Percentiles rank a stretch among this genome's conserved stretches.
These are phyloP conservation scores for Phlebiopsis gigantea DNA, from an alignment of 768 basidiomycete species.

Conservation along the genomic window DNA sequence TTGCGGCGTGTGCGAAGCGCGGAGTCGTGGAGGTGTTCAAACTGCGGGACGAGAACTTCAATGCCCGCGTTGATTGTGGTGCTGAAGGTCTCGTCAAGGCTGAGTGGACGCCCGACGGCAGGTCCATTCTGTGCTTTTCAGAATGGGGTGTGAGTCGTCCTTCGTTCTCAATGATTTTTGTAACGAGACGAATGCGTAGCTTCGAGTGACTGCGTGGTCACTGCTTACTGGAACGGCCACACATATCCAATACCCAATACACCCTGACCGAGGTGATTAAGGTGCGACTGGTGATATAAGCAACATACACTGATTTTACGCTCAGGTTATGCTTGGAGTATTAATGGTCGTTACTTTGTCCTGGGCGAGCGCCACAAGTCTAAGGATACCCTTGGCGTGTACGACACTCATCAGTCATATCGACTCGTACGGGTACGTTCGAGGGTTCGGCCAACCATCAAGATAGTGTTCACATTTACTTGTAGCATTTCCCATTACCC, in stretches of 20 bases:
- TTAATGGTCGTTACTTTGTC: slow-evolving; percentile 79
- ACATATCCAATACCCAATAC: slow-evolving; percentile 81
- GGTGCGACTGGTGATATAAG: too few species aligned
- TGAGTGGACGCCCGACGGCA: slow-evolving; percentile 88
- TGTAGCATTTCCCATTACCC: slow-evolving; percentile 78
- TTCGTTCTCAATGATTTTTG: not conserved
- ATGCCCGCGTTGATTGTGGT: slow-evolving; percentile 71
- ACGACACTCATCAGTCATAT: slow-evolving; percentile 68
- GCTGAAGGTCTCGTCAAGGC: slow-evolving; percentile 82
- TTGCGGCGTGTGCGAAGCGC: slow-evolving; percentile 71
- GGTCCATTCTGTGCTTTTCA: slow-evolving; percentile 82
- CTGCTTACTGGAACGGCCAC: slow-evolving; percentile 68
- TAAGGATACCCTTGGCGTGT: slow-evolving; percentile 81
- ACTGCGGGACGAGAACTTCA: slow-evolving; percentile 75
- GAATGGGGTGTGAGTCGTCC: slow-evolving; percentile 81
- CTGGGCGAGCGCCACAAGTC: slow-evolving; percentile 88
- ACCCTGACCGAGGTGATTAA: slow-evolving; percentile 69
- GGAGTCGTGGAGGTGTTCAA: slow-evolving; percentile 76
- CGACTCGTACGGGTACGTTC: slow-evolving; percentile 63
- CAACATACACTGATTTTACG: not conserved
- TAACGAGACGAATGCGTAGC: slow-evolving; percentile 35
- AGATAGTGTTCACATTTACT: too few species aligned
- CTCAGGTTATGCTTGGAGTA: slow-evolving; percentile 70
- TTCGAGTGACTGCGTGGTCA: slow-evolving; percentile 85
- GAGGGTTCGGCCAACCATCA: too few species aligned